phyloP scores from a whole-genome alignment of 164 flowering plant genomes.

The Dillenia turbinata region DNA sequence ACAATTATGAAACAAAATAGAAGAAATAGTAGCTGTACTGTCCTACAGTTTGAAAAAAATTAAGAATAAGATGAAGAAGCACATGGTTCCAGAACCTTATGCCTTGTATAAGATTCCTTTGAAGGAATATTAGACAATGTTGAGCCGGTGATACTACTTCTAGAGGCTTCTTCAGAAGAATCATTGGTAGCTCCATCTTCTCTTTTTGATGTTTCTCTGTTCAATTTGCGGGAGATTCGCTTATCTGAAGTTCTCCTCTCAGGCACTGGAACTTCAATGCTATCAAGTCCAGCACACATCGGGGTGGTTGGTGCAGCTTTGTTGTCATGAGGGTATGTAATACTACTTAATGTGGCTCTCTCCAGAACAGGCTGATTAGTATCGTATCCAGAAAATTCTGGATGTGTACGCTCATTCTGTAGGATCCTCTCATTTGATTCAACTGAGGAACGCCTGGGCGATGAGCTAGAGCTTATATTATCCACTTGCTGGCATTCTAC shows the following conservation, averaged over 20 bases:
- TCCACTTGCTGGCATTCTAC: slow-evolving; percentile 60
- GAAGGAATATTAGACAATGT: slow-evolving; percentile 11
- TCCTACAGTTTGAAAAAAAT: no score
- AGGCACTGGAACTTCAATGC: slow-evolving; percentile 12
- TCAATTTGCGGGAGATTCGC: slow-evolving; percentile 23
- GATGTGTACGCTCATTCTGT: slow-evolving; percentile 17
- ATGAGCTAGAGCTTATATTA: slow-evolving; percentile 22
- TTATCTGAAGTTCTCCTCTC: slow-evolving; percentile 29
- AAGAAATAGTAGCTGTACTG: no score
- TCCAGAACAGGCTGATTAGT: slow-evolving; percentile 19
- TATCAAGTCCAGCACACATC: slow-evolving; percentile 14
- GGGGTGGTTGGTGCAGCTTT: slow-evolving; percentile 9
- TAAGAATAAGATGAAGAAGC: no score
- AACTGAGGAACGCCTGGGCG: slow-evolving; percentile 19
- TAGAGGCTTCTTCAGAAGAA: slow-evolving; percentile 25
- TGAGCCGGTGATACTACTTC: slow-evolving; percentile 12
- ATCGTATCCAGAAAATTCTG: slow-evolving; percentile 11
- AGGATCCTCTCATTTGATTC: slow-evolving; percentile 23
- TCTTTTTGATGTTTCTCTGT: slow-evolving; percentile 21
- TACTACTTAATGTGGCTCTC: slow-evolving; percentile 12
- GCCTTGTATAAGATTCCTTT: slow-evolving; percentile 23
- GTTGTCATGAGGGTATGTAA: slow-evolving; percentile 12
- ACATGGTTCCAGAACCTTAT: slow-evolving; percentile 30
- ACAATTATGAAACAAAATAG: slow-evolving; percentile 4
- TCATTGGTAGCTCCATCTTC: slow-evolving; percentile 22